Percentiles rank a stretch among this genome's conserved stretches.
Conservation (phyloP, 148 eudicot species). For the Camellia granthamiana region DNA sequence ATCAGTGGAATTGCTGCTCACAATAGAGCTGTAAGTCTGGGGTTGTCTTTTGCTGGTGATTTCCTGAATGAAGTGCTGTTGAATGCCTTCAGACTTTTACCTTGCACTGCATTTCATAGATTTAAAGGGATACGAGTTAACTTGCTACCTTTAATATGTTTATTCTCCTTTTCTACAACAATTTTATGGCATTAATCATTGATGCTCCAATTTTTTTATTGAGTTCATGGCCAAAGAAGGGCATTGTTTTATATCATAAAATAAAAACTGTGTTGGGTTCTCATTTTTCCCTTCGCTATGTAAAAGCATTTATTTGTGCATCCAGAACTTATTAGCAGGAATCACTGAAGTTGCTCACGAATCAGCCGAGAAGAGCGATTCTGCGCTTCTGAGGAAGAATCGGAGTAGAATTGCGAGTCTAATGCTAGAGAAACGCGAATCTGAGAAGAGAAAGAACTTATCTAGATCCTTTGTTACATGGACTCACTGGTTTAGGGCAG, state of each 20-base stretch:
- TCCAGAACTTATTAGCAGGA: too few species aligned
- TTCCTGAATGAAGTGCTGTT: constrained; percentile 11
- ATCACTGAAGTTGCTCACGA: neutral
- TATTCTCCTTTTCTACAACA: neutral
- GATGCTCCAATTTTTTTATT: neutral
- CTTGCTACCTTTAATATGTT: neutral
- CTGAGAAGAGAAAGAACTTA: too few species aligned
- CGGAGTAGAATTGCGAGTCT: too few species aligned
- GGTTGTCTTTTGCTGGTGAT: neutral
- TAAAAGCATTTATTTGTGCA: too few species aligned
- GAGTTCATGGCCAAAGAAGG: neutral
- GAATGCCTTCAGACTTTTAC: constrained; percentile 1
- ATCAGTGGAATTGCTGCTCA: constrained; percentile 64
- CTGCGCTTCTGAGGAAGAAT: too few species aligned
- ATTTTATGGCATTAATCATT: neutral
- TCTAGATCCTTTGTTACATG: too few species aligned
- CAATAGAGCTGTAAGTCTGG: constrained; percentile 87
- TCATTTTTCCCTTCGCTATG: too few species aligned
- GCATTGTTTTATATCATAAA: neutral
- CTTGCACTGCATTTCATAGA: neutral
- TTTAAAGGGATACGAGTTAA: neutral
- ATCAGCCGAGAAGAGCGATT: too few species aligned
- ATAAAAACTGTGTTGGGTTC: neutral
- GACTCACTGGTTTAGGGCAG: too few species aligned
- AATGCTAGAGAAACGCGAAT: too few species aligned